Evolutionary conservation across 441 rosid genomes (phyloP), one percentile per base, ranked within the genome.

Genomic region (Corymbia calophylla): DNA sequence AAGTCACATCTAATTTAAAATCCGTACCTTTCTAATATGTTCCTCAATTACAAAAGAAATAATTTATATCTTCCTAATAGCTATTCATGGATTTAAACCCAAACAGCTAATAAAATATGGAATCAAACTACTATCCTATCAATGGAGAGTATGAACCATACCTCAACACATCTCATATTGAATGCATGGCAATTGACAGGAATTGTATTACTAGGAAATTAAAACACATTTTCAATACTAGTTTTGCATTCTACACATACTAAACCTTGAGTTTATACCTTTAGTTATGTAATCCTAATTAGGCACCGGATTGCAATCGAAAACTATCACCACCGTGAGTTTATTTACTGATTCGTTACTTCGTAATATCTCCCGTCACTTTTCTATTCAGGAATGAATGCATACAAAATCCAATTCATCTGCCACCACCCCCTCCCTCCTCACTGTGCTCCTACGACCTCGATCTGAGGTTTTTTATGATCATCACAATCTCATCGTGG

Each of bases 11-110:
- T 6, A 39, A 5, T 39, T 39, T 39, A 39, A 39, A 39, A 39
- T 3, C 0, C 14, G 2, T 3, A 0, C 14, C 25, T 23, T 23
- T 56, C 3, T 9, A 23, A 39, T 5, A 39, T 6, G 5, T 39
- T 6, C 44, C 44, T 39, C 44, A 39, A 39, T 39, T 39, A 39
- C 44, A 39, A 23, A 54, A 21, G 8, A 8, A 55, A 53, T 2
- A 53, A 2, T 21, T 23, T 58, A 56, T 23, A 23, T 56, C 3
- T 58, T 4, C 10, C 0, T 3, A 56, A 3, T 9, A 56, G 1
- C 1, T 56, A 56, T 56, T 56, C 29, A 56, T 23, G 0, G 23
- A 9, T 56, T 56, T 6, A 9, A 56, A 23, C 29, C 5, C 9
- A 56, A 56, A 56, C 3, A 23, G 29, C 23, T 2, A 1, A 56